Conservation (phyloP, 1,284 basidiomycete genomes). For the Coniferiporia sulphurascens region DNA sequence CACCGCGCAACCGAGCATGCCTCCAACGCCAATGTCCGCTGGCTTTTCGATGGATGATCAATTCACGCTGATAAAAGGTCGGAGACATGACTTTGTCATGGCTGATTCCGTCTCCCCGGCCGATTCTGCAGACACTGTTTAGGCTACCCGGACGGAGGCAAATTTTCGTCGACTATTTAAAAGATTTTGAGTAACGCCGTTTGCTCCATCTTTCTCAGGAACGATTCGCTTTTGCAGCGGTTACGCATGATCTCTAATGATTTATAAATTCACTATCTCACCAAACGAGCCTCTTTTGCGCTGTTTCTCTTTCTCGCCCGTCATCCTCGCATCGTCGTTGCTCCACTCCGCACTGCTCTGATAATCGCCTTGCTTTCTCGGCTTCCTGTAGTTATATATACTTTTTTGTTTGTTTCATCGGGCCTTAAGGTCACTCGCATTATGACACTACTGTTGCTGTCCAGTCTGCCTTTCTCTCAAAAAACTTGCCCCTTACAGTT, state of each 20-base stretch:
- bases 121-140: neutral
- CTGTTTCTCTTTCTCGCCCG: neutral
- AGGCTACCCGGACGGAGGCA: too few species aligned
- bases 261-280: neutral
- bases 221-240: too few species aligned
- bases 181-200: too few species aligned
- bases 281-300: neutral
- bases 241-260: neutral
- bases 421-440: neutral
- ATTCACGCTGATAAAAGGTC: neutral
- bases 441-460: neutral
- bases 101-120: neutral
- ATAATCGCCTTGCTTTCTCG: neutral
- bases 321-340: neutral
- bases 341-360: neutral
- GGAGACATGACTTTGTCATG: neutral
- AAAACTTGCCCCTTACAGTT: neutral
- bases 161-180: too few species aligned
- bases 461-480: neutral
- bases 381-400: neutral
- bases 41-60: conserved; percentile 5
- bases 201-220: too few species aligned
- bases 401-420: neutral
- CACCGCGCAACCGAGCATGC: neutral
- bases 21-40: conserved; percentile 5